Conservation (phyloP, 306 rosid genomes). For the Echinosophora koreensis region DNA sequence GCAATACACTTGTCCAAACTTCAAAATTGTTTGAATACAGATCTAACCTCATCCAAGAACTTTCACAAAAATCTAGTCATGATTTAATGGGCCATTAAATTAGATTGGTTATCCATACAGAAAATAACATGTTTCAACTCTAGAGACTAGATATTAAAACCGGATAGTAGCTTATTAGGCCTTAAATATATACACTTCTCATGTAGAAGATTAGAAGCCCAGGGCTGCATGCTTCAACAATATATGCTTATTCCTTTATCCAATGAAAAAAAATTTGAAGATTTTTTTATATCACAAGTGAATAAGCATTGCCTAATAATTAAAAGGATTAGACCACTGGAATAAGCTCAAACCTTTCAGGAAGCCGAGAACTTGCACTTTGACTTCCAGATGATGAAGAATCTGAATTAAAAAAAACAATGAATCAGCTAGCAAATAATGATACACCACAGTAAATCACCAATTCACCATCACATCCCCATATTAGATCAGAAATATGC, state of each 20-base stretch:
- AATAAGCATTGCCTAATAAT: constrained; percentile 25
- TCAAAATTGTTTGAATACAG: constrained; percentile 26
- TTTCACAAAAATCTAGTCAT: constrained; percentile 21
- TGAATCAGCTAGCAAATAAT: constrained; percentile 36
- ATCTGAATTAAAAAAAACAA: constrained; percentile 54
- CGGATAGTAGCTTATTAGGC: constrained; percentile 3
- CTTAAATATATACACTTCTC: constrained; percentile 25
- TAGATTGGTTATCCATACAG: constrained; percentile 9
- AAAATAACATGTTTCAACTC: constrained; percentile 33
- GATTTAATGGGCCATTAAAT: constrained; percentile 18
- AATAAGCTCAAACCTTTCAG: constrained; percentile 74
- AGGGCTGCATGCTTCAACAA: constrained; percentile 17
- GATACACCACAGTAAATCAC: constrained; percentile 7
- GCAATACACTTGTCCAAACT: constrained; percentile 21
- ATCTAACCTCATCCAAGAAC: constrained; percentile 27
- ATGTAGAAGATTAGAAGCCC: constrained; percentile 28
- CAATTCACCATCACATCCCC: constrained; percentile 25
- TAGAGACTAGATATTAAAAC: constrained; percentile 23
- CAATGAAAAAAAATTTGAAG: not conserved
- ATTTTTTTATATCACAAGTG: constrained; percentile 22
- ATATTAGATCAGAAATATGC: constrained; percentile 33
- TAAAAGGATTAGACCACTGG: constrained; percentile 8
- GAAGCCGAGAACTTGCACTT: constrained; percentile 78
- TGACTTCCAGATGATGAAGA: constrained; percentile 72
- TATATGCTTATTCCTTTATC: not conserved